Evolutionary conservation across 805 yeast species (phyloP), one percentile per base, ranked within the genome.

Genomic region (Ogataea philodendri): DNA sequence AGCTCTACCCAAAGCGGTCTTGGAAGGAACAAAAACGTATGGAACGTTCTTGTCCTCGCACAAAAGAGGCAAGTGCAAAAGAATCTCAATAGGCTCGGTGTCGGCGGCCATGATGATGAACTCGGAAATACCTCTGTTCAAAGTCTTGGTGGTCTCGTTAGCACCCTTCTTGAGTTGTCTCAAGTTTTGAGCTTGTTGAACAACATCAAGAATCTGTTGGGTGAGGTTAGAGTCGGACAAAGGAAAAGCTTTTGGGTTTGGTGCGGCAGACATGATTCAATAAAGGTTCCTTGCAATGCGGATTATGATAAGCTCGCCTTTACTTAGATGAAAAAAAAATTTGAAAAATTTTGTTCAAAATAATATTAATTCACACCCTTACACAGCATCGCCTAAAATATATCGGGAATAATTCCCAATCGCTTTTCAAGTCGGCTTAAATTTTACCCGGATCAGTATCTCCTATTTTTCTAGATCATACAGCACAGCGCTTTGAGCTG

Each of bases 21-120:
- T 90, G 55, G 97, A 88, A 53, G 99, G 97, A 51, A 93, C 97
- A 54, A 93, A 93, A 49, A 93, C 97, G 75, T 93, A 93, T 48
- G 98, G 97, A 52, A 93, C 98, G 75, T 93, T 93, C 78, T 93
- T 93, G 72, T 93, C 99, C 74, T 93, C 99, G 70, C 99, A 93
- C 58, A 93, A 76, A 58, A 93, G 78, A 33, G 99, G 99, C 66
- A 93, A 78, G 66, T 93, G 98, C 69, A 93, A 79, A 62, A 93
- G 81, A 67, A 93, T 90, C 74, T 93, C 99, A 62, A 93, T 89
- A 58, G 99, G 99, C 71, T 89, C 96, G 59, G 98, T 88, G 65
- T 93, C 99, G 57, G 98, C 99, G 52, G 99, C 98, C 97, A 93
- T 87, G 72, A 90, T 86, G 68, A 90, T 89, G 77, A 90, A 90